Percentiles rank a stretch among this genome's conserved stretches.
Evolutionary conservation across 2,329 filamentous ascomycete species (phyloP).

Genomic region (Fusarium sterilihyphosum): DNA sequence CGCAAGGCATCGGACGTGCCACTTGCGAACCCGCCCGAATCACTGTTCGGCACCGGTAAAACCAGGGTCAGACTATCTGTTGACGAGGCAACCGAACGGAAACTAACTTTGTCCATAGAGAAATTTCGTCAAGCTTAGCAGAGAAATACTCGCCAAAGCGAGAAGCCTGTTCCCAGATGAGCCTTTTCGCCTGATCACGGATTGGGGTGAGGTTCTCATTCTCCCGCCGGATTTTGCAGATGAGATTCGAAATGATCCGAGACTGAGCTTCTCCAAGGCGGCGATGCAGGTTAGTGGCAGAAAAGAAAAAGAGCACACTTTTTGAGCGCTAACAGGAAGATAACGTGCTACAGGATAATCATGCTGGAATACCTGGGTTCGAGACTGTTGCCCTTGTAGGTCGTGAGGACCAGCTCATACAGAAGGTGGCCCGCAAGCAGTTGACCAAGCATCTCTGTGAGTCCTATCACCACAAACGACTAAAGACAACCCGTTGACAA

Average conservation of each 20-base stretch:
- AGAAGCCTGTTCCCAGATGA: not conserved
- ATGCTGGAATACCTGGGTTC: not conserved
- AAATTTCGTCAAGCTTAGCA: not conserved
- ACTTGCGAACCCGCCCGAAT: not conserved
- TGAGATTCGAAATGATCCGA: not conserved
- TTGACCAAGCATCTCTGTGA: not conserved
- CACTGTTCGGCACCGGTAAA: not conserved
- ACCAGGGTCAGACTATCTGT: not conserved
- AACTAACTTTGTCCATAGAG: not conserved
- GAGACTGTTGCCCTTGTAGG: not conserved
- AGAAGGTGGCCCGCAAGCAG: not conserved
- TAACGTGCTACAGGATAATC: not conserved
- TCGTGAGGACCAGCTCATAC: not conserved
- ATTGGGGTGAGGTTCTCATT: constrained; percentile 1
- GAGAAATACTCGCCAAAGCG: not conserved
- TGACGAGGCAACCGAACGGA: not conserved
- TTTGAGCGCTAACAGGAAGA: accelerated
- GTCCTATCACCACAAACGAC: accelerated
- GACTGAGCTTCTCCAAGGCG: not conserved
- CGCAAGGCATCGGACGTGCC: not conserved
- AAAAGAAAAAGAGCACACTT: too few relatives aligned
- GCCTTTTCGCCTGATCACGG: not conserved
- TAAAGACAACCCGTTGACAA: accelerated
- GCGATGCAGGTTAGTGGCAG: not conserved
- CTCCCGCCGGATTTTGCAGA: not conserved